Percentiles rank a stretch among this genome's conserved stretches.
Evolutionary conservation across 495 filamentous ascomycete genomes (phyloP).

Genomic region (Penicillium steckii): DNA sequence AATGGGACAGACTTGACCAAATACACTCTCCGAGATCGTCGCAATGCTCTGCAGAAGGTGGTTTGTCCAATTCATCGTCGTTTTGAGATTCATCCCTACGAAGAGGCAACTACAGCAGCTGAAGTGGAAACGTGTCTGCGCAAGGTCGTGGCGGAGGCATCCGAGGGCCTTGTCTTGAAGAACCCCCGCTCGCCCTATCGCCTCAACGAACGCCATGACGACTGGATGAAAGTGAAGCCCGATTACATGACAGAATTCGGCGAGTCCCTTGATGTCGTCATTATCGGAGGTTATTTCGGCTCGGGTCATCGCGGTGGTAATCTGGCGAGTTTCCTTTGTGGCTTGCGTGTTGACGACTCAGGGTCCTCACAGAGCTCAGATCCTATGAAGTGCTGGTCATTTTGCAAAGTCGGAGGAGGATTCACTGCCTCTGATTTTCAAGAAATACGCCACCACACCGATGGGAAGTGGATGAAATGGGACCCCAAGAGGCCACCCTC

Average conservation of each 20-base stretch:
- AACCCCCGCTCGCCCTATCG: constrained; percentile 85
- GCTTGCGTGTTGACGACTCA: constrained; percentile 67
- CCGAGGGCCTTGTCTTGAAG: constrained; percentile 91
- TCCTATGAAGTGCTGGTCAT: constrained; percentile 79
- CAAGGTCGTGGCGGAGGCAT: constrained; percentile 80
- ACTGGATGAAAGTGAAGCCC: constrained; percentile 99
- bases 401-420: constrained; percentile 95
- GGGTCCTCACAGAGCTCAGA: constrained; percentile 54
- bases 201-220: constrained; percentile 87
- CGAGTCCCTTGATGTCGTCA: constrained; percentile 83
- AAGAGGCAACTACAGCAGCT: constrained; percentile 59
- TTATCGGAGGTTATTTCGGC: constrained; percentile 93
- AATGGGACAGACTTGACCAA: constrained; percentile 77
- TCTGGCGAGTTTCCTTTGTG: constrained; percentile 85
- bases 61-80: constrained; percentile 67
- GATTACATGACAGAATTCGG: constrained; percentile 98
- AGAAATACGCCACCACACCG: constrained; percentile 75
- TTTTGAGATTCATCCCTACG: constrained; percentile 79
- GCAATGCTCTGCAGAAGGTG: constrained; percentile 66
- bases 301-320: constrained; percentile 79
- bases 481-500: constrained; percentile 75
- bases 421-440: constrained; percentile 84
- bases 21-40: constrained; percentile 81
- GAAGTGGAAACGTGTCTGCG: constrained; percentile 79
- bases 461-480: constrained; percentile 90